These are phyloP conservation scores for Cutaneotrichosporon dermatis DNA, from an alignment of 1,284 basidiomycete genomes.

Conservation along the genomic window DNA sequence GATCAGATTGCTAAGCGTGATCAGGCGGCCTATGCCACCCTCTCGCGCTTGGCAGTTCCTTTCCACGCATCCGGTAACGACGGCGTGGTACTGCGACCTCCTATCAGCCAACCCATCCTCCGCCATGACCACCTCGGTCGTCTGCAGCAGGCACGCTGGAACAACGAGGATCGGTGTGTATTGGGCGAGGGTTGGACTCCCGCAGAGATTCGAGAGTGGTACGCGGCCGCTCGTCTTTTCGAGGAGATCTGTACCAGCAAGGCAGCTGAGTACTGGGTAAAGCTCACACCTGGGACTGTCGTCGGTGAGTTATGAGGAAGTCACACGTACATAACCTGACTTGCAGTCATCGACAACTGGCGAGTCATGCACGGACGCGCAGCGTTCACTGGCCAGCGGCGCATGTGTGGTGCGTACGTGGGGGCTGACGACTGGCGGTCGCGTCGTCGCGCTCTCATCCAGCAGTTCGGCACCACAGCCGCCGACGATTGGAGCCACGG, in stretches of 20 bases:
- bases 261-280: conserved; percentile 87
- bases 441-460: conserved; percentile 60
- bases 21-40: conserved; percentile 66
- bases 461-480: not conserved
- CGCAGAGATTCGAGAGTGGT: conserved; percentile 69
- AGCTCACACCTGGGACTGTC: conserved; percentile 77
- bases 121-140: conserved; percentile 63
- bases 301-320: conserved; percentile 58
- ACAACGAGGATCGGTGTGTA: conserved; percentile 87
- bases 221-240: conserved; percentile 76
- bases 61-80: conserved; percentile 84
- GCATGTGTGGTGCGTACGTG: conserved; percentile 94
- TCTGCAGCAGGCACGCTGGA: conserved; percentile 81
- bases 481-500: not conserved
- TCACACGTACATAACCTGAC: too few species aligned
- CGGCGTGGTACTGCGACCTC: conserved; percentile 60
- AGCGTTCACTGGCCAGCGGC: conserved; percentile 76
- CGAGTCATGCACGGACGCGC: conserved; percentile 90
- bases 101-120: conserved; percentile 57
- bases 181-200: conserved; percentile 58
- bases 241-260: conserved; percentile 67
- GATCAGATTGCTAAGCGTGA: conserved; percentile 68
- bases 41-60: conserved; percentile 67
- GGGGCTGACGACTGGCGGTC: conserved; percentile 82
- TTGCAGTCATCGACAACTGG: conserved; percentile 82